These are phyloP conservation scores for Cicer cuneatum DNA, from an alignment of 306 rosid genomes.

Conservation along the genomic window DNA sequence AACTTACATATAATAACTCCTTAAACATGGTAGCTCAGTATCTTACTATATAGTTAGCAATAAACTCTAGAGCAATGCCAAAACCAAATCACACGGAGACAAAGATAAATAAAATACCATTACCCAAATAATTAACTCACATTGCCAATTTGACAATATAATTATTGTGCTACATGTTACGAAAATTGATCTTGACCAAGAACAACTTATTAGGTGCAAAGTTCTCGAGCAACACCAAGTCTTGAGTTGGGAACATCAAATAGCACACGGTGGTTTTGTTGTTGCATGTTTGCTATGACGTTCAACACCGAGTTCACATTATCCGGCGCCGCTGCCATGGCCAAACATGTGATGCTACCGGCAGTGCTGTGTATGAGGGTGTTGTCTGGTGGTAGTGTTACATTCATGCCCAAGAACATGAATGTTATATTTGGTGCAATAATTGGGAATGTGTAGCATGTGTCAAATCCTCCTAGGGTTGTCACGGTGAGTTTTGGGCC, in stretches of 20 bases:
- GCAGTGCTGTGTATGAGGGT: slow-evolving; percentile 73
- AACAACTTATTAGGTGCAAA: slow-evolving; percentile 57
- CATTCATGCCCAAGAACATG: slow-evolving; percentile 86
- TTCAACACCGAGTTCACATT: slow-evolving; percentile 89
- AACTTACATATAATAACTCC: slow-evolving; percentile 22
- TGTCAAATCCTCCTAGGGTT: slow-evolving; percentile 87
- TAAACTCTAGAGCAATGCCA: slow-evolving; percentile 34
- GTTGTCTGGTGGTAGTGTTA: slow-evolving; percentile 83
- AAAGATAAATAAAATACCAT: slow-evolving; percentile 20
- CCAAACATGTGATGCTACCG: slow-evolving; percentile 72
- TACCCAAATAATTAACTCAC: slow-evolving; percentile 25
- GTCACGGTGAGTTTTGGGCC: slow-evolving; percentile 53
- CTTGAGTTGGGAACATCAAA: slow-evolving; percentile 85
- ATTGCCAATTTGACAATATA: slow-evolving; percentile 30
- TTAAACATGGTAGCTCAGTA: slow-evolving; percentile 31
- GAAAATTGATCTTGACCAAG: slow-evolving; percentile 9
- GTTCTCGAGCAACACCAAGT: slow-evolving; percentile 83
- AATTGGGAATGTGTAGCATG: slow-evolving; percentile 76
- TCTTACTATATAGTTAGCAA: slow-evolving; percentile 43
- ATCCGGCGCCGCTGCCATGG: slow-evolving; percentile 83
- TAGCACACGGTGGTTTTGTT: slow-evolving; percentile 86
- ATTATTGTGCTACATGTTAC: slow-evolving; percentile 33
- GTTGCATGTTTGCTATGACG: slow-evolving; percentile 95
- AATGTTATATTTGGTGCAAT: slow-evolving; percentile 77
- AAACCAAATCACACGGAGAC: slow-evolving; percentile 34